Base-by-base conservation (phyloP, 192 early-diverging fungal species). In the Globomyces pollinis-pini region DNA sequence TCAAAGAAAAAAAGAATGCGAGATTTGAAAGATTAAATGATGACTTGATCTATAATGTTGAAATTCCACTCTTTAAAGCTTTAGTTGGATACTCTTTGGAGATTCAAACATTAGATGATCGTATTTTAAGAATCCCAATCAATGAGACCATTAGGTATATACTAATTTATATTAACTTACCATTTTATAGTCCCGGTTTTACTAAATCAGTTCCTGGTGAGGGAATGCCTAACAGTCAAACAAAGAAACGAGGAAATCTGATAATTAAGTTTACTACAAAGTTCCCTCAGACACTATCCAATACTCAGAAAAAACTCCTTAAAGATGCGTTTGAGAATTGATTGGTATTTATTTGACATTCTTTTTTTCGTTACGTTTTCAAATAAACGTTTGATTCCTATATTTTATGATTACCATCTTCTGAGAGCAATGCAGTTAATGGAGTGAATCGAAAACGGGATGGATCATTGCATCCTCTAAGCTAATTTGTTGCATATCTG, bases 71-170 rank as follows among this genome's bases (percentile, higher is more conserved):
- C 16, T 52, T 61, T 7, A 60, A 81, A 53, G 81, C 74, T 6
- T 62, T 83, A 20, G 61, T 61, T 0, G 78, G 78, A 16, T 60
- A 60, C 8, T 61, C 67, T 32, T 58, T 81, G 2, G 70, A 76
- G 12, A 51, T 83, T 34, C 35, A 60, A 24, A 79, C 76, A 6
- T 59, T 83, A 12, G 81, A 83, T 47, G 71, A 67, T 7, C 62
- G 79, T 31, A 31, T 71, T 23, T 61, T 83, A 20, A 67, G 64
- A 36, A 75, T 83, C 28, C 78, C 78, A 9, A 61, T 83, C 31
- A 76, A 78, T 44, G 76, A 81, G 35, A 61, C 77, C 30, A 68
- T 83, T 20, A 63, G 64, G 79, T 81, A 69, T 21, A 56, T 56
- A 29, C 3, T 0, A 15, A 67, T 21, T n/a, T n/a, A n/a, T n/a